Percentiles rank a stretch among this genome's conserved stretches.
Conservation (phyloP, 1,284 basidiomycete genomes). For the Trametes versicolor region DNA sequence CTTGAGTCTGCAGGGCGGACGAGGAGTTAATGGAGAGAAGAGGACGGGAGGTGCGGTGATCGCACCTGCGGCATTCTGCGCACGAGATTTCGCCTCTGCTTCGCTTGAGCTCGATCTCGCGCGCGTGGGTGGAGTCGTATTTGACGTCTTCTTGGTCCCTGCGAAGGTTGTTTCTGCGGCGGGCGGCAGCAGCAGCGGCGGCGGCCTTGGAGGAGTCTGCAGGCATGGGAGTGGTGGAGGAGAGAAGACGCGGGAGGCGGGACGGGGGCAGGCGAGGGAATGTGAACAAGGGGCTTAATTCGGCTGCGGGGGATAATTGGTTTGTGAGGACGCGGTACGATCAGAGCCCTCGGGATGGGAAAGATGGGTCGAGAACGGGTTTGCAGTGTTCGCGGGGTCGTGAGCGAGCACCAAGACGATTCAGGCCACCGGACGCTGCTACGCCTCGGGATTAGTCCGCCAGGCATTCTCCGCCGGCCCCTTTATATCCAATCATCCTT, state of each 20-base stretch:
- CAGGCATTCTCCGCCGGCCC: constrained; percentile 14
- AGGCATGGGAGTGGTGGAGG: constrained; percentile 42
- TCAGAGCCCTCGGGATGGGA: constrained; percentile 32
- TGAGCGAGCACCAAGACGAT: background rate
- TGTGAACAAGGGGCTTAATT: constrained; percentile 22
- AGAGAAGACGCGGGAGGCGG: constrained; percentile 21
- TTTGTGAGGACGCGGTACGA: constrained; percentile 20
- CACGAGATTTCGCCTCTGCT: constrained; percentile 76
- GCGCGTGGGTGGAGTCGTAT: constrained; percentile 44
- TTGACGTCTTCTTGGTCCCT: constrained; percentile 43
- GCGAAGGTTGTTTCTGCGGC: constrained; percentile 39
- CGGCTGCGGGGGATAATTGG: constrained; percentile 34
- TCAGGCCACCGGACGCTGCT: background rate
- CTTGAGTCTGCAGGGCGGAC: constrained; percentile 38
- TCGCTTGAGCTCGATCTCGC: constrained; percentile 68
- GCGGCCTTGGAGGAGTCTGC: constrained; percentile 43
- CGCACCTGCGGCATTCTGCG: constrained; percentile 77
- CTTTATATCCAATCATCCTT: constrained; percentile 27
- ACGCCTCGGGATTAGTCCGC: background rate
- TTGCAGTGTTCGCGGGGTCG: constrained; percentile 1
- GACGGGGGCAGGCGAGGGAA: constrained; percentile 13
- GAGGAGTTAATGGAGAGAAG: constrained; percentile 25
- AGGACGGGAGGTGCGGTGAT: constrained; percentile 41
- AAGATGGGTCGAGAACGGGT: constrained; percentile 18
- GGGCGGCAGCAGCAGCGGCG: constrained; percentile 36